phyloP scores from a whole-genome alignment of 495 filamentous ascomycete genomes.

The Evansstolkia leycettana region DNA sequence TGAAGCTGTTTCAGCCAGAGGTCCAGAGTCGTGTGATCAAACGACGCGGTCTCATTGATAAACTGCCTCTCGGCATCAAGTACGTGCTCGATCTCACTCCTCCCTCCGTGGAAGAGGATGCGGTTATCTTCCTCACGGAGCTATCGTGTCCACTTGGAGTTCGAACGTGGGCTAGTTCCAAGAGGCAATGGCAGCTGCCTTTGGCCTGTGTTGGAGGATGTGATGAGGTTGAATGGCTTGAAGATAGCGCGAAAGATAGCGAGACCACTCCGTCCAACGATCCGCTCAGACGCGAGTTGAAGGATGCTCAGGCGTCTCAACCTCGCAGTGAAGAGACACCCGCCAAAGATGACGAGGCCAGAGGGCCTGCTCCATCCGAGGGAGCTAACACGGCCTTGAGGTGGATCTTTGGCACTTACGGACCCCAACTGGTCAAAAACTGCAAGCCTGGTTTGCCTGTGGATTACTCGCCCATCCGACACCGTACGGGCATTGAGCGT shows the following conservation, averaged over 20 bases:
- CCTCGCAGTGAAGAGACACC: too few species aligned
- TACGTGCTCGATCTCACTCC: slow-evolving; percentile 54
- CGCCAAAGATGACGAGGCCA: too few species aligned
- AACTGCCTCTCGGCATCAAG: slow-evolving; percentile 30
- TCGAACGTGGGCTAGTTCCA: slow-evolving; percentile 25
- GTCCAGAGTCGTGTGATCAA: slow-evolving; percentile 14
- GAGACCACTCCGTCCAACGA: too few species aligned
- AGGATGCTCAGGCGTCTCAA: too few species aligned
- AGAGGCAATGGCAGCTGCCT: slow-evolving; percentile 35
- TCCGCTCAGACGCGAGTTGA: too few species aligned
- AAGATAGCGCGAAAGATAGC: too few species aligned
- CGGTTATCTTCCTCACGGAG: slow-evolving; percentile 42
- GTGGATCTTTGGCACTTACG: too few species aligned
- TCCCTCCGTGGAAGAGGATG: slow-evolving; percentile 43
- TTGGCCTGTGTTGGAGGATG: slow-evolving; percentile 18
- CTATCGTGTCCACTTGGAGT: slow-evolving; percentile 45
- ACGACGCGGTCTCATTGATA: slow-evolving; percentile 17
- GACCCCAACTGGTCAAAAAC: neutral
- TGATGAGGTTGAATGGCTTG: slow-evolving; percentile 17
- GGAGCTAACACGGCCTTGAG: too few species aligned
- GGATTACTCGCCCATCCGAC: slow-evolving; percentile 50
- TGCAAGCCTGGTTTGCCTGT: slow-evolving; percentile 10
- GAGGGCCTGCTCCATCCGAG: too few species aligned
- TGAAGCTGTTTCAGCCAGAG: slow-evolving; percentile 30
- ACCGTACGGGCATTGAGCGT: slow-evolving; percentile 47